A percentile compares a stretch with the other conserved stretches of the same genome.
phyloP scores from a whole-genome alignment of 2,329 filamentous ascomycete genomes.

The Kalmusia sp. region DNA sequence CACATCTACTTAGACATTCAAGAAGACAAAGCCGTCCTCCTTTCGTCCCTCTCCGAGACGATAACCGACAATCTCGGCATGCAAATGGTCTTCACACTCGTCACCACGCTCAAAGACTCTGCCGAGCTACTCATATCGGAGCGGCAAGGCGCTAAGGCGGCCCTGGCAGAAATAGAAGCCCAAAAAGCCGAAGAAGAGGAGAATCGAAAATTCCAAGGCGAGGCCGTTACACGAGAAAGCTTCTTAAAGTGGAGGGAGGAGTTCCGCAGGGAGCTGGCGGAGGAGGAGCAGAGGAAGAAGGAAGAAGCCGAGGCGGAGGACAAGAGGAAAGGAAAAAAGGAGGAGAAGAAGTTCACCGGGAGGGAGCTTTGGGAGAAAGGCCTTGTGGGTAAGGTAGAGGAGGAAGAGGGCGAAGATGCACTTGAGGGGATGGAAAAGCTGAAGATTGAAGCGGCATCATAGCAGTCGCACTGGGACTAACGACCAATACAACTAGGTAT shows the following conservation, averaged over 20 bases:
- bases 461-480: constrained; percentile 3
- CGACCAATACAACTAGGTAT: not conserved
- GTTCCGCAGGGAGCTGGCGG: constrained; percentile 83
- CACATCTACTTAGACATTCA: constrained; percentile 80
- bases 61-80: constrained; percentile 95
- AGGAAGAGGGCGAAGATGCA: constrained; percentile 67
- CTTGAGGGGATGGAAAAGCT: constrained; percentile 51
- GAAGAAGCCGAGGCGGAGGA: constrained; percentile 75
- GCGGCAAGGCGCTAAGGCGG: constrained; percentile 70
- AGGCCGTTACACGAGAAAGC: constrained; percentile 82
- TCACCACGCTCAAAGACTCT: constrained; percentile 84
- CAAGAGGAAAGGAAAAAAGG: constrained; percentile 60
- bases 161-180: constrained; percentile 59
- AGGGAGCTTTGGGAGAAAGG: constrained; percentile 59
- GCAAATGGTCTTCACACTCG: constrained; percentile 95
- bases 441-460: constrained; percentile 55
- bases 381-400: constrained; percentile 69
- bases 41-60: constrained; percentile 73
- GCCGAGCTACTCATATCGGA: constrained; percentile 85
- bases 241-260: constrained; percentile 83
- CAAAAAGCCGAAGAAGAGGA: constrained; percentile 83
- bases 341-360: constrained; percentile 81
- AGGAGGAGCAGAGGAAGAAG: constrained; percentile 65
- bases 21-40: constrained; percentile 77
- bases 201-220: constrained; percentile 95